phyloP scores from a whole-genome alignment of 1,284 basidiomycete species.

The Porogramme epimiltina region DNA sequence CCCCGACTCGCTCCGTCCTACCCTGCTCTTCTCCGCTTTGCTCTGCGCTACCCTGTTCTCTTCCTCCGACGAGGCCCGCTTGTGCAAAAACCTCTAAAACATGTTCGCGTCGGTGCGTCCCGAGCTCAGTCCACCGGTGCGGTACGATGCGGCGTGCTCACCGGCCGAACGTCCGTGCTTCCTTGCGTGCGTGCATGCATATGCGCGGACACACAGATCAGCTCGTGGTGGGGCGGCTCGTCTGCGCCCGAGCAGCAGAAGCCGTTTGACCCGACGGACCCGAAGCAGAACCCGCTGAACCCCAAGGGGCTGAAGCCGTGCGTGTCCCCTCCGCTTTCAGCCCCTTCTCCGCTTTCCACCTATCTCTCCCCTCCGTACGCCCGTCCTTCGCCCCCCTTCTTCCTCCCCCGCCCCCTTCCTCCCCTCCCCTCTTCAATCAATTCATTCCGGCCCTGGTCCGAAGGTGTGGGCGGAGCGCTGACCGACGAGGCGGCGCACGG shows the following conservation, averaged over 20 bases:
- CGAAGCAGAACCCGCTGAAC: slow-evolving; percentile 82
- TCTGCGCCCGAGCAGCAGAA: slow-evolving; percentile 34
- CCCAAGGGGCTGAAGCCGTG: slow-evolving; percentile 92
- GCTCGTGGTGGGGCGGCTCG: slow-evolving; percentile 44
- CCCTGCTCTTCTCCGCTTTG: too few relatives aligned
- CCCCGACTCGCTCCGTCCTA: too few relatives aligned
- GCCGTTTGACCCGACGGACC: slow-evolving; percentile 65
- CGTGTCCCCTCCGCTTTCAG: slow-evolving; percentile 33
- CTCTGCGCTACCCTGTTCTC: too few relatives aligned
- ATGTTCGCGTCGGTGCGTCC: slow-evolving; percentile 3
- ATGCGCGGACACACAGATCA: slow-evolving; percentile 37
- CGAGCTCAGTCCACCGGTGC: background rate
- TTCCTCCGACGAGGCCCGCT: too few relatives aligned
- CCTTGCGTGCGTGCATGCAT: too few relatives aligned
- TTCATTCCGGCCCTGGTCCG: background rate
- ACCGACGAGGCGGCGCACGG: background rate
- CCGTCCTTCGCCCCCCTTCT: background rate
- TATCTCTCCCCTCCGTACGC: too few relatives aligned
- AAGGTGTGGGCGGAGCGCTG: background rate
- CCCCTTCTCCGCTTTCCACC: background rate
- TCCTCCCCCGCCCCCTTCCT: background rate
- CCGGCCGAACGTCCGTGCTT: too few relatives aligned
- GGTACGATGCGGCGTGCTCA: background rate
- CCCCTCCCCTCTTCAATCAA: background rate
- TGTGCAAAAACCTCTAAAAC: too few relatives aligned